Evolutionary conservation across 768 basidiomycete species (phyloP), one percentile per base, ranked within the genome.

Genomic region (Porpolomopsis calyptriformis): DNA sequence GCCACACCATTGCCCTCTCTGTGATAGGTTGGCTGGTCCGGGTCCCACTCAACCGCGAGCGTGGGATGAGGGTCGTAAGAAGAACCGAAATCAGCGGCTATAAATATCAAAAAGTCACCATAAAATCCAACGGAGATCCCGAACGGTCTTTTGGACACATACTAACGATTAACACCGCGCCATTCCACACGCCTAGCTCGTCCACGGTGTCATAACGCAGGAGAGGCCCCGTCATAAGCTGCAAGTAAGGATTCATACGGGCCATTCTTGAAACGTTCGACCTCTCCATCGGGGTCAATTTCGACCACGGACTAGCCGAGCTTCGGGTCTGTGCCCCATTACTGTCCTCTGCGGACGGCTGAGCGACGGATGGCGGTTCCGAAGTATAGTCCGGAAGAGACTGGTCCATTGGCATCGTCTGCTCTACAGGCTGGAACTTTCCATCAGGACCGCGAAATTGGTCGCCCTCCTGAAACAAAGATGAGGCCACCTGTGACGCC

Each of bases 211-310:
- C 92, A 57, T 90, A 97, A 34, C 85, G 80, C 50, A 97, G 64
- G 14, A 97, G 67, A 18, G 91, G 91, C 0, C 92, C 91, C 46
- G 85, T 88, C 89, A 94, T 92, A 56, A 93, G 76, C 71, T 83
- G 60, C 22, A 96, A 71, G 62, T 85, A 76, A 7, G 91, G 91
- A 18, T 80, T 64, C 85, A 87, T 93, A 34, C 77, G 70, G 16
- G 76, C 76, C 4, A 75, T 67, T 42, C 69, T 68, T 29, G 80
- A 65, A 5, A 67, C 62, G 40, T 74, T 64, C n/a, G 85, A 78
- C 37, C 85, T 70, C 53, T 88, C 82, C 29, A 78, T 72, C 1
- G 85, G 73, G 34, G 66, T 67, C 61, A 84, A 65, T 25, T 66
- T 69, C 6, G 74, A 66, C 44, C 80, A 61, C 44, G 71, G 62